phyloP scores from a whole-genome alignment of 2,329 filamentous ascomycete genomes.

The Stromatinia cepivora region DNA sequence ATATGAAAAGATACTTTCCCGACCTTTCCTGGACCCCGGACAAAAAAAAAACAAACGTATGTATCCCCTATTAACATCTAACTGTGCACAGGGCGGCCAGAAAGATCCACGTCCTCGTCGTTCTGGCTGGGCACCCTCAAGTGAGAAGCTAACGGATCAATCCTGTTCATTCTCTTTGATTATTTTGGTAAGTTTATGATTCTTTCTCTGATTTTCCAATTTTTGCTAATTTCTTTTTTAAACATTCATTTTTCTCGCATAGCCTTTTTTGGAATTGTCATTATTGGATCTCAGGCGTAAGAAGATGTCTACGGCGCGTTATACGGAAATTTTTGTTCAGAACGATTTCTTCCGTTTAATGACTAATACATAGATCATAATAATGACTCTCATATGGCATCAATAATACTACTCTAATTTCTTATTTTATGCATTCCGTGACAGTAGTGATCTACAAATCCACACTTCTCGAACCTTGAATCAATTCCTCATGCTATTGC shows the following conservation, averaged over 20 bases:
- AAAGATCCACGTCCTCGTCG: slow-evolving; percentile 16
- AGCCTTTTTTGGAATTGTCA: not conserved
- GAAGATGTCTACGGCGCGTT: too few relatives aligned
- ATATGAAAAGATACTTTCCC: not conserved
- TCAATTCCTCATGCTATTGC: too few relatives aligned
- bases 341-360: too few relatives aligned
- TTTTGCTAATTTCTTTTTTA: not conserved
- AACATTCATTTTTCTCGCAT: not conserved
- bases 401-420: too few relatives aligned
- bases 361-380: too few relatives aligned
- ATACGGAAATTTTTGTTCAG: too few relatives aligned
- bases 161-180: not conserved
- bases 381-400: too few relatives aligned
- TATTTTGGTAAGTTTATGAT: not conserved
- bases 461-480: too few relatives aligned
- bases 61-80: not conserved
- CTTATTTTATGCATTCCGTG: too few relatives aligned
- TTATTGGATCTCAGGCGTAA: too few relatives aligned
- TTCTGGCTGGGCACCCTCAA: slow-evolving; percentile 20
- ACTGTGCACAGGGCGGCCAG: slow-evolving; percentile 5
- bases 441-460: too few relatives aligned
- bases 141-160: slow-evolving; percentile 15
- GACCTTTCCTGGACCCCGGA: not conserved
- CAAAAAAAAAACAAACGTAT: not conserved
- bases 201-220: not conserved